Conservation (phyloP, 2,329 filamentous ascomycete genomes). For the Annulohypoxylon truncatum region DNA sequence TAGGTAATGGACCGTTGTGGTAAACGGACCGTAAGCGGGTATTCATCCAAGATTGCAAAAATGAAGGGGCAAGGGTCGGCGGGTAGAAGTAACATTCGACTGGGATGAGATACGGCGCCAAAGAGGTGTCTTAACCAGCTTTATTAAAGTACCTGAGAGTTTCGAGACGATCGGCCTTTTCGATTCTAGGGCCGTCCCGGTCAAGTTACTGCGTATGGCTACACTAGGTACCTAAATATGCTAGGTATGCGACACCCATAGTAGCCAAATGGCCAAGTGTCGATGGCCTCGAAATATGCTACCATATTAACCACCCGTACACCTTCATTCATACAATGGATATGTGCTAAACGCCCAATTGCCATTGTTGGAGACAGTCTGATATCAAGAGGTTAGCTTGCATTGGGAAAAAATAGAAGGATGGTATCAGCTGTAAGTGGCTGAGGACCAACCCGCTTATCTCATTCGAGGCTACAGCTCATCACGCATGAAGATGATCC, state of each 20-base stretch:
- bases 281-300: slow-evolving; percentile 10
- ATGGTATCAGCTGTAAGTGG: slow-evolving; percentile 16
- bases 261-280: slow-evolving; percentile 5
- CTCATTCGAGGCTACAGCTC: slow-evolving; percentile 47
- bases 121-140: slow-evolving; percentile 22
- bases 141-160: slow-evolving; percentile 22
- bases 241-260: background rate
- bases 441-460: slow-evolving; percentile 14
- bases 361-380: slow-evolving; percentile 6
- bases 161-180: slow-evolving; percentile 17
- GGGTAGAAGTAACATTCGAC: slow-evolving; percentile 30
- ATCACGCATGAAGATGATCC: slow-evolving; percentile 54
- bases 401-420: background rate
- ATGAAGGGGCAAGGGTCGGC: slow-evolving; percentile 31
- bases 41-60: slow-evolving; percentile 44
- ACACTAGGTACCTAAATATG: no score
- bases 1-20: slow-evolving; percentile 3
- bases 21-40: slow-evolving; percentile 33
- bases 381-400: background rate
- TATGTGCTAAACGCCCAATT: background rate
- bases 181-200: slow-evolving; percentile 6
- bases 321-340: background rate
- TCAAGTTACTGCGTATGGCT: slow-evolving; percentile 3
- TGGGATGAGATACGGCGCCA: slow-evolving; percentile 18
- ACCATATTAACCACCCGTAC: slow-evolving; percentile 4